These are phyloP conservation scores for Actinidia polygama DNA, from an alignment of 179 eudicot species.

Conservation along the genomic window DNA sequence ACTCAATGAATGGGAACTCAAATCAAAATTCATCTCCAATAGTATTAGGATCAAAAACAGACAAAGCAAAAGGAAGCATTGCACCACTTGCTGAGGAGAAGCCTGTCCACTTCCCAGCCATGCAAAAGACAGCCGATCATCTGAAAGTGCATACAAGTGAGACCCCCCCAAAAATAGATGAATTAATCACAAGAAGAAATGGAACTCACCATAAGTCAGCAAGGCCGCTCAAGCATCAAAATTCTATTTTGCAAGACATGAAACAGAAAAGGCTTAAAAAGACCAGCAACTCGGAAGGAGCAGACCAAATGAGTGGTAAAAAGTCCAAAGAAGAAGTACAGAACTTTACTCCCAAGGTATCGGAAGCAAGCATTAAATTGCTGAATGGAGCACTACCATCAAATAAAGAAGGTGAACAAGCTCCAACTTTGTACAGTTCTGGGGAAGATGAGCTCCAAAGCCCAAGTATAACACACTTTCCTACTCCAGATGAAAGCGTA, in stretches of 20 bases:
- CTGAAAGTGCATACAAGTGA: conserved; percentile 29
- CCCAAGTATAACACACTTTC: conserved; percentile 17
- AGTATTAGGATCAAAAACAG: conserved; percentile 27
- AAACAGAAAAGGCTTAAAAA: conserved; percentile 37
- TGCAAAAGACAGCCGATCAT: conserved; percentile 24
- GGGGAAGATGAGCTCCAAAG: conserved; percentile 31
- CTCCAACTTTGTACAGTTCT: conserved; percentile 20
- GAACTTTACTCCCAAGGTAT: neutral
- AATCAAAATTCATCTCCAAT: conserved; percentile 22
- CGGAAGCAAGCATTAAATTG: conserved; percentile 26
- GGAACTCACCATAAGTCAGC: conserved; percentile 24
- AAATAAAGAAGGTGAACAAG: conserved; percentile 26
- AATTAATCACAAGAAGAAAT: conserved; percentile 37
- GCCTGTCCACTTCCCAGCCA: conserved; percentile 25
- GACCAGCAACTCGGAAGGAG: conserved; percentile 22
- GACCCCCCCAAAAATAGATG: conserved; percentile 38
- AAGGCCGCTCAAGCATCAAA: conserved; percentile 35
- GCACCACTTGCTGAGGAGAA: conserved; percentile 28
- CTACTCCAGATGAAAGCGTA: conserved; percentile 41
- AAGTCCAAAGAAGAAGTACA: conserved; percentile 28
- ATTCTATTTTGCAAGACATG: conserved; percentile 31
- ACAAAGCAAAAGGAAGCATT: conserved; percentile 22
- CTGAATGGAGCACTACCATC: conserved; percentile 24
- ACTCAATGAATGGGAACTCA: conserved; percentile 19
- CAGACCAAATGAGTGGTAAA: conserved; percentile 25